Evolutionary conservation across 1,284 basidiomycete species (phyloP), one percentile per base, ranked within the genome.

Genomic region (Sanguinoderma infundibulare): DNA sequence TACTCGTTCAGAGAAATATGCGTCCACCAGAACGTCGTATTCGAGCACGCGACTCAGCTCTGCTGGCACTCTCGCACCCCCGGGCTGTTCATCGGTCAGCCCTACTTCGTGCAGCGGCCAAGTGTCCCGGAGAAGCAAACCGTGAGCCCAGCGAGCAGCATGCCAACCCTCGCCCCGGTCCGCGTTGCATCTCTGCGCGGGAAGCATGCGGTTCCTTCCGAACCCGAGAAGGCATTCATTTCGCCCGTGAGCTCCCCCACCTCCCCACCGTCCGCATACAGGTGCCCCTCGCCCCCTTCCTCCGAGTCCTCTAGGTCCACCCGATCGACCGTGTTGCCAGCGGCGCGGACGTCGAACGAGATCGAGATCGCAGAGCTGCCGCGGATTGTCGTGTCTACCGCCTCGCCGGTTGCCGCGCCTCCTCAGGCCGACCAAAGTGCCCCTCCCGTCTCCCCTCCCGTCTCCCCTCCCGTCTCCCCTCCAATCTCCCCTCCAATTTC

Each of bases 11-110:
- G 20, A 34, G 62, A 53, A 14, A 44, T 63, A 9, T 53, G 55
- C 35, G 39, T 54, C 24, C 20, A 59, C 5, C 53, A 44, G 17
- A 63, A 63, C 53, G 42, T 60, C 55, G 55, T 63, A 4, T 10
- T 57, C 24, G 58, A 63, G 42, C 47, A 50, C 17, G 34, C 38
- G 15, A 60, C 58, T 3, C 28, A 32, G 32, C 28, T 52, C 17
- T 38, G 30, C 4, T 63, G 62, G 62, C 55, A 39, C 12, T 63
- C 62, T 4, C 54, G 55, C 24, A 57, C 62, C 3, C 58, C 62
- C 14, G 62, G 62, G 6, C 35, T 63, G 24, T 63, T 60, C 58
- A 57, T 63, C 10, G 62, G 62, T 10, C 62, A 63, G 20, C 62
- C 58, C 2, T 63, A 63, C 47, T 59, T 57, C 52, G 17, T 59